phyloP scores from a whole-genome alignment of 768 basidiomycete genomes.

The Tricholomella constricta region DNA sequence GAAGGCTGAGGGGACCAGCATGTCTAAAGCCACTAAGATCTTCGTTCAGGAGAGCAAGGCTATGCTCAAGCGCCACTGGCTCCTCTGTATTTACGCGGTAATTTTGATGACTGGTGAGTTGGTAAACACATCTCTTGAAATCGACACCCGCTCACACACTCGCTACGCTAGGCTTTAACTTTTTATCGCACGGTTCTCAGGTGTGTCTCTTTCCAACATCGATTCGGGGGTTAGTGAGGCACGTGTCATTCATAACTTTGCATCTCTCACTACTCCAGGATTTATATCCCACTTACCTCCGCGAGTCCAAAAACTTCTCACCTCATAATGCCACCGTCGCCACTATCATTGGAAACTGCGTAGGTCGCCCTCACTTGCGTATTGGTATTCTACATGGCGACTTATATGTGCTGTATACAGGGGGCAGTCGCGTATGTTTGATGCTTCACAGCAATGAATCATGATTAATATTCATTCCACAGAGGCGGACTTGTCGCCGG shows the following conservation, averaged over 20 bases:
- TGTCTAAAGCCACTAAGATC: slow-evolving; percentile 59
- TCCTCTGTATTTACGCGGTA: slow-evolving; percentile 80
- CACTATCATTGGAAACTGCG: slow-evolving; percentile 68
- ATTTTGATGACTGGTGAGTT: slow-evolving; percentile 21
- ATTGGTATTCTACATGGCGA: neutral
- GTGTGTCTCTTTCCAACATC: slow-evolving; percentile 30
- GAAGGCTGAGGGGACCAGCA: slow-evolving; percentile 56
- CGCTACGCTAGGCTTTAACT: slow-evolving; percentile 46
- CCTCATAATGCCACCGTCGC: slow-evolving; percentile 53
- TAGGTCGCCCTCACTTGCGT: slow-evolving; percentile 5
- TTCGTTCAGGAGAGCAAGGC: slow-evolving; percentile 73
- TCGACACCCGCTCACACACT: neutral
- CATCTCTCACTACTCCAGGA: slow-evolving; percentile 40
- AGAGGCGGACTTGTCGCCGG: slow-evolving; percentile 24
- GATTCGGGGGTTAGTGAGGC: slow-evolving; percentile 22
- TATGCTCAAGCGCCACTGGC: slow-evolving; percentile 86
- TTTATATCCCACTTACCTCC: slow-evolving; percentile 65
- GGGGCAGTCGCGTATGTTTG: slow-evolving; percentile 22
- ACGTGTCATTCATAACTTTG: slow-evolving; percentile 1
- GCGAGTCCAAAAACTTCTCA: slow-evolving; percentile 53
- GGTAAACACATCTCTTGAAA: neutral
- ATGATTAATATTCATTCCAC: neutral
- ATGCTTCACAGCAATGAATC: neutral
- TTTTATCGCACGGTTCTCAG: slow-evolving; percentile 56
- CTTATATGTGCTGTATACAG: slow-evolving; percentile 2